These are phyloP conservation scores for Colletotrichum abscissum DNA, from an alignment of 2,329 filamentous ascomycete genomes.

Conservation along the genomic window DNA sequence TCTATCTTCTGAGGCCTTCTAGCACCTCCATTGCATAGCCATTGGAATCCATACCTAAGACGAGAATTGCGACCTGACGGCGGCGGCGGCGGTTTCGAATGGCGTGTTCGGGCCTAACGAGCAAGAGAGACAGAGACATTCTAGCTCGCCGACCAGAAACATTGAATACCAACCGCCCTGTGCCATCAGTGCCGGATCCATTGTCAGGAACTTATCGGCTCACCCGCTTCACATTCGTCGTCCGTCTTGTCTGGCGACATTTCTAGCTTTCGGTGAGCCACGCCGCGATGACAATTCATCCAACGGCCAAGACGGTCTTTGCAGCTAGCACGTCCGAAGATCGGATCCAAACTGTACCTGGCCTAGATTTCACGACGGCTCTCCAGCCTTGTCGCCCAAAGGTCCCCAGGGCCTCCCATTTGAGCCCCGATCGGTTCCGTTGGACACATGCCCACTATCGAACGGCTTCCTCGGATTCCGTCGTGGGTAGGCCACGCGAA, in stretches of 20 bases:
- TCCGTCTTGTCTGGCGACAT: background rate
- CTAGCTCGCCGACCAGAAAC: constrained; percentile 18
- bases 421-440: background rate
- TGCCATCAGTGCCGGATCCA: background rate
- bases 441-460: background rate
- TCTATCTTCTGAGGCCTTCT: background rate
- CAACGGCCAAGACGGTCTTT: constrained; percentile 16
- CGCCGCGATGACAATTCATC: constrained; percentile 14
- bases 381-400: background rate
- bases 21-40: background rate
- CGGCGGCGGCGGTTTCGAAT: constrained; percentile 17
- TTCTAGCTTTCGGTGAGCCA: background rate
- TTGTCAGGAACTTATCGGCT: constrained; percentile 2
- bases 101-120: constrained; percentile 6
- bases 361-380: constrained; percentile 11
- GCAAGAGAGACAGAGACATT: constrained; percentile 8
- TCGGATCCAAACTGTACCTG: background rate
- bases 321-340: background rate
- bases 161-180: background rate
- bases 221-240: background rate
- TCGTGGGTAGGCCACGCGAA: background rate
- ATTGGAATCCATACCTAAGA: background rate
- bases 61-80: background rate
- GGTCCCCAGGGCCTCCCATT: background rate
- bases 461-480: constrained; percentile 9